These are phyloP conservation scores for Tuber aestivum DNA, from an alignment of 495 filamentous ascomycete species.

Conservation along the genomic window DNA sequence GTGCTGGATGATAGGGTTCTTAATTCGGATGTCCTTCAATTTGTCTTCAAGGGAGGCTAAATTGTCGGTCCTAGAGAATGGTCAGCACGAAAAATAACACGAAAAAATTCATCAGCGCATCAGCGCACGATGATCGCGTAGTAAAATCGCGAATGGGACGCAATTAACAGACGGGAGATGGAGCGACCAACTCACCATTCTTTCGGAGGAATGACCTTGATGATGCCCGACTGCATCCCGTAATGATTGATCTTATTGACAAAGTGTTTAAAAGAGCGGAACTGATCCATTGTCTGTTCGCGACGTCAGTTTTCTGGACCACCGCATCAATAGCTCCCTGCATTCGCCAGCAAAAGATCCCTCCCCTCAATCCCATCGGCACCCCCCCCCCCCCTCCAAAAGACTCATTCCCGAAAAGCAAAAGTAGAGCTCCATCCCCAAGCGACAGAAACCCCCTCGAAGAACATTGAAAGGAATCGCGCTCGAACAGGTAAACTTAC, in stretches of 20 bases:
- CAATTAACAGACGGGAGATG: conserved; percentile 9
- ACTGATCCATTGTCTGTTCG: conserved; percentile 76
- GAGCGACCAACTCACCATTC: conserved; percentile 67
- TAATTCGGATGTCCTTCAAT: conserved; percentile 84
- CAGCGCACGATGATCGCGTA: conserved; percentile 13
- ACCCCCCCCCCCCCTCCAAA: conserved; percentile 29
- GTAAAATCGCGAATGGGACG: conserved; percentile 14
- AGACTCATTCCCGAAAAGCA: conserved; percentile 13
- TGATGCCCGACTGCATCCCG: conserved; percentile 93
- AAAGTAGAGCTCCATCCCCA: neutral
- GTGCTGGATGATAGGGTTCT: conserved; percentile 95
- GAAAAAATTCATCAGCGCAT: conserved; percentile 1
- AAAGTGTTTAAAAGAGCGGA: conserved; percentile 80
- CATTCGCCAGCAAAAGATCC: conserved; percentile 6
- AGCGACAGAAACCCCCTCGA: conserved; percentile 24
- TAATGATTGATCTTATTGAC: conserved; percentile 80
- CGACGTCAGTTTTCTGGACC: conserved; percentile 32
- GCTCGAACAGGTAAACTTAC: conserved; percentile 49
- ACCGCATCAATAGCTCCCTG: conserved; percentile 16
- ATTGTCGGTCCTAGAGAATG: conserved; percentile 55
- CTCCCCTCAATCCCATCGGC: conserved; percentile 32
- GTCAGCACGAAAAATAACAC: conserved; percentile 16
- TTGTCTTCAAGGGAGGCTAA: conserved; percentile 73
- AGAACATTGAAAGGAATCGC: conserved; percentile 22
- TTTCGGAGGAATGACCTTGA: conserved; percentile 87